Base-by-base conservation (phyloP, 2,329 filamentous ascomycete species). In the Emericellopsis cladophorae region DNA sequence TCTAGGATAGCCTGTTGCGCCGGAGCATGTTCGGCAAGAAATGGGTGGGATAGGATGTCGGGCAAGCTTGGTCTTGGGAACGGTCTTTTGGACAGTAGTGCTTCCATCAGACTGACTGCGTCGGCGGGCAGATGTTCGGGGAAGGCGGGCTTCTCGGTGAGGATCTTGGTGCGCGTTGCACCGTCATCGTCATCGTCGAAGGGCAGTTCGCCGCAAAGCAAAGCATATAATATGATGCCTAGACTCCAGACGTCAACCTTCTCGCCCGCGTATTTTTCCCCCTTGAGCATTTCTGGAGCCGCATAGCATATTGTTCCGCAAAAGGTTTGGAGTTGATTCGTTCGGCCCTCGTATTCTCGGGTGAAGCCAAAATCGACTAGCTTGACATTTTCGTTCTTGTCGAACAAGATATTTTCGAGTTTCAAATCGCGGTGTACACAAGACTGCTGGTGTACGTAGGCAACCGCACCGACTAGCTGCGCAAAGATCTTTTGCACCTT, bases 311-410 rank as follows among this genome's bases (percentile, higher is more conserved):
- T 82, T 0, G 92, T 98, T 5, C 92, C 92, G 58, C 92, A 98
- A 62, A 95, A 98, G 1, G 92, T 98, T 61, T 96, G 90, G 42
- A 98, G 66, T 54, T 96, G 90, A 58, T 89, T 96, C 24, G 86
- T 77, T 52, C 93, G 88, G 45, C 90, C 90, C 61, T 95, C 88
- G 59, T 98, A 98, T 63, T 98, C 92, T 49, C 92, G 75, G 10
- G 92, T 98, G 57, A 98, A 98, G 15, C 92, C 92, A 65, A 98
- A 98, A 59, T 98, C 92, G 50, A 93, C 90, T 45, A 98, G 67
- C 64, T 98, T 98, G 50, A 98, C 92, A 54, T 96, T 95, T 56
- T 93, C 90, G 56, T 95, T 74, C 60, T 93, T 96, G 66, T 98
- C 92, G 50, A 98, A 74, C 36, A 98, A 68, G 44, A 98, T 95